Conservation (phyloP, 1,284 basidiomycete genomes). For the Ceratobasidium sp. region DNA sequence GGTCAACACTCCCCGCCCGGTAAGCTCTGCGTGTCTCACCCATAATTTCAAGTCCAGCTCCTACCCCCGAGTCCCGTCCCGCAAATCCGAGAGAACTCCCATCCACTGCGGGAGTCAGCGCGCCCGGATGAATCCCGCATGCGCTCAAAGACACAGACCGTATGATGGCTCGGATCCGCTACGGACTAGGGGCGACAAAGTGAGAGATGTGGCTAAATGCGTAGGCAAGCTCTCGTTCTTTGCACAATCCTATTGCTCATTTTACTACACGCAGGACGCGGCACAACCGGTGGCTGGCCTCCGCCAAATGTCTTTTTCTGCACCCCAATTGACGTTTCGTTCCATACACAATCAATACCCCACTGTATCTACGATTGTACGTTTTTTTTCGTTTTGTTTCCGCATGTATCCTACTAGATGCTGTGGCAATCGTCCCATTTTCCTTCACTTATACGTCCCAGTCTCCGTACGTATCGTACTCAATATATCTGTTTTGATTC, state of each 20-base stretch:
- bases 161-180: slow-evolving; percentile 10
- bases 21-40: not conserved
- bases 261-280: not conserved
- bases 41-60: not conserved
- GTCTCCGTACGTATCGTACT: not conserved
- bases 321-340: not conserved
- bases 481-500: not conserved
- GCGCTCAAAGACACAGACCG: not conserved
- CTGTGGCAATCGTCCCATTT: not conserved
- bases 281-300: not conserved
- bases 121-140: not conserved
- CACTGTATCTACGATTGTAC: not conserved
- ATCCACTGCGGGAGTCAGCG: not conserved
- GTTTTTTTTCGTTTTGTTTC: not conserved
- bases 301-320: not conserved
- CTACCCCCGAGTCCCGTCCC: not conserved
- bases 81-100: not conserved
- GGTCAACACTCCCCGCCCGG: not conserved
- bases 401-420: not conserved
- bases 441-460: not conserved
- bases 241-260: not conserved
- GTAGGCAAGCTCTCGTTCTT: not conserved
- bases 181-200: slow-evolving; percentile 10
- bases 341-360: not conserved
- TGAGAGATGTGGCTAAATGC: not conserved